Evolutionary conservation across 2,329 filamentous ascomycete genomes (phyloP).

Genomic region (Botryotinia calthae): DNA sequence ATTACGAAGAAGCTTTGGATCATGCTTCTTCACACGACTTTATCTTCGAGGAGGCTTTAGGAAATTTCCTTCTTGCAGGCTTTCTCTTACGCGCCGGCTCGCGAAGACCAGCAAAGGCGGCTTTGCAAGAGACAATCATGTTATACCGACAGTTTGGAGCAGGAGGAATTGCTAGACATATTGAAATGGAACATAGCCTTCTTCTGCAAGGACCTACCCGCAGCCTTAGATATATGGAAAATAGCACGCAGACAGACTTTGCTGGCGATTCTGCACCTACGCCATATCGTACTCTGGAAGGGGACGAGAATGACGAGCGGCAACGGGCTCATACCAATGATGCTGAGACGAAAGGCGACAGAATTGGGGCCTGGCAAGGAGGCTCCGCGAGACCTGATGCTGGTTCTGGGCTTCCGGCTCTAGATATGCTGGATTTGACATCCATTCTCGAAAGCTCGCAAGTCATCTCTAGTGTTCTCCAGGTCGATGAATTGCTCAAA

Average conservation of each 20-base stretch:
- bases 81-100: slow-evolving; percentile 65
- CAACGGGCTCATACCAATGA: slow-evolving; percentile 40
- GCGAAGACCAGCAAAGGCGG: slow-evolving; percentile 65
- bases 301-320: slow-evolving; percentile 41
- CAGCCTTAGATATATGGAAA: slow-evolving; percentile 59
- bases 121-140: slow-evolving; percentile 64
- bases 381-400: slow-evolving; percentile 55
- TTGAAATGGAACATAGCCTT: slow-evolving; percentile 66
- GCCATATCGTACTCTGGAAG: slow-evolving; percentile 51
- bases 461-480: slow-evolving; percentile 73
- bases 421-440: slow-evolving; percentile 81
- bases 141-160: slow-evolving; percentile 69
- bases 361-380: slow-evolving; percentile 62
- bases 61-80: slow-evolving; percentile 71
- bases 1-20: slow-evolving; percentile 70
- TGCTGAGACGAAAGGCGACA: slow-evolving; percentile 53
- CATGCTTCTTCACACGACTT: slow-evolving; percentile 67
- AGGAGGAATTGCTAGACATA: slow-evolving; percentile 63
- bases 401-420: slow-evolving; percentile 63
- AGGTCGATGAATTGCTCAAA: slow-evolving; percentile 71
- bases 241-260: slow-evolving; percentile 69
- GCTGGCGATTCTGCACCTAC: slow-evolving; percentile 54
- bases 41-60: slow-evolving; percentile 68
- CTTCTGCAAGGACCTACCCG: slow-evolving; percentile 61
- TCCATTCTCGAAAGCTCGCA: slow-evolving; percentile 77